Conservation (phyloP, 179 eudicot genomes). For the Spinacia oleracea region DNA sequence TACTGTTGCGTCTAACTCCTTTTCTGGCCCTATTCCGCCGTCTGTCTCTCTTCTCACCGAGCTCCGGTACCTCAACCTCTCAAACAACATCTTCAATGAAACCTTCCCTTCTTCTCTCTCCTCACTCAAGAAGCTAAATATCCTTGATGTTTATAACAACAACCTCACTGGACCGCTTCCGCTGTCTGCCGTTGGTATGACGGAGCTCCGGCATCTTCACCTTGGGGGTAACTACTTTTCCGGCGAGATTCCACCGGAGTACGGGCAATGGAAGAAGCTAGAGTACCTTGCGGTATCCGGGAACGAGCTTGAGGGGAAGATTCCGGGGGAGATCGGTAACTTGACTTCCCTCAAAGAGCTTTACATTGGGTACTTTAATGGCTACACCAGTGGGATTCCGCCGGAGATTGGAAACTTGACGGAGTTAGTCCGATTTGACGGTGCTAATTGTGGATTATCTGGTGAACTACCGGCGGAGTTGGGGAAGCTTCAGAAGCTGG, state of each 20-base stretch:
- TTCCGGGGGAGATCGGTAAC: constrained; percentile 67
- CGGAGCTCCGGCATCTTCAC: constrained; percentile 61
- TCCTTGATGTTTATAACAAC: constrained; percentile 73
- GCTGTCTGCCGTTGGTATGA: constrained; percentile 27
- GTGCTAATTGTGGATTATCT: constrained; percentile 74
- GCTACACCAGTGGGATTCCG: constrained; percentile 58
- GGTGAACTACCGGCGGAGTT: constrained; percentile 71
- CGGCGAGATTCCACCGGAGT: constrained; percentile 64
- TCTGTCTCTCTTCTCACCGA: constrained; percentile 43
- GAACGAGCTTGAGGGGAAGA: constrained; percentile 54
- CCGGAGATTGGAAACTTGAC: constrained; percentile 62
- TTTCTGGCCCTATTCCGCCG: constrained; percentile 59
- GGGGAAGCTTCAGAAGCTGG: constrained; percentile 67
- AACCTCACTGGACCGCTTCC: constrained; percentile 63
- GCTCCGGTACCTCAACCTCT: constrained; percentile 58
- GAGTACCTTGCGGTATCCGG: constrained; percentile 81
- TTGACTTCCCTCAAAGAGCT: constrained; percentile 48
- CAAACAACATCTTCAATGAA: constrained; percentile 70
- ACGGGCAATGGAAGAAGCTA: constrained; percentile 46
- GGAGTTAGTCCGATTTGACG: constrained; percentile 57
- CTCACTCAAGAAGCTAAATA: constrained; percentile 35
- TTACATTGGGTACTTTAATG: constrained; percentile 71
- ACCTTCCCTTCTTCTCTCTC: constrained; percentile 45
- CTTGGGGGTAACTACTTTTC: constrained; percentile 77
- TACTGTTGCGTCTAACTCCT: constrained; percentile 47